Base-by-base conservation (phyloP, 2,329 filamentous ascomycete genomes). In the Colletotrichum destructivum region DNA sequence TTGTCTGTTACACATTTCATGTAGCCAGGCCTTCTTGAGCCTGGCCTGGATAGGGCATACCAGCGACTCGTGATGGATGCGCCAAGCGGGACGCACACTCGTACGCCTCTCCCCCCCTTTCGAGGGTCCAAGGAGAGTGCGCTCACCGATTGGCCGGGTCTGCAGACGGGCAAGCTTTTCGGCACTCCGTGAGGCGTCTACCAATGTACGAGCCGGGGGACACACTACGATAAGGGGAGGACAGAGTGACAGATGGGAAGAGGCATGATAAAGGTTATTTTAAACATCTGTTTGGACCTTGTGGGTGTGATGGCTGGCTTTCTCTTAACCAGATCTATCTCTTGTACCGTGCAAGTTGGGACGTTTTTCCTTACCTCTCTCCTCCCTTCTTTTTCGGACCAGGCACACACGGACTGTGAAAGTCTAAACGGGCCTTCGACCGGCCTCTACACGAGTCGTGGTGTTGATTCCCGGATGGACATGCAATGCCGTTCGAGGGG, bases 201-300 rank as follows among this genome's bases (percentile, higher is more conserved):
- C 15, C 8, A 7, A n/a, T 31, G 35, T 21, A 9, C 60, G 21
- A 42, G 40, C 51, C 26, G 23, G 23, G 35, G 40, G 15, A 47
- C 15, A 26, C 21, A 12, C 21, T 8, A 31, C 23, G 6, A 15
- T 23, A 40, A 63, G 18, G 49, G 13, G n/a, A 16, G 31, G 31
- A 9, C 31, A 35, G 31, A 35, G 31, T 35, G 31, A 35, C 31
- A 9, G 3, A 40, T 18, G 56, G 38, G 1, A 46, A 18, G 38
- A 26, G 21, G 65, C 64, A 69, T 63, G 57, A 71, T 69, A 71
- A 62, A 71, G 31, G 51, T 1, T 62, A 42, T 51, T 46, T 35
- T 63, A 69, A 63, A 56, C 67, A 59, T 62, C 46, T 54, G 64
- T 69, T 54, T 71, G 56, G 38, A 42, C 26, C 40, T 46, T 63